Evolutionary conservation across 139 green algal species (phyloP), one percentile per base, ranked within the genome.

Genomic region (Trebouxia sp.): DNA sequence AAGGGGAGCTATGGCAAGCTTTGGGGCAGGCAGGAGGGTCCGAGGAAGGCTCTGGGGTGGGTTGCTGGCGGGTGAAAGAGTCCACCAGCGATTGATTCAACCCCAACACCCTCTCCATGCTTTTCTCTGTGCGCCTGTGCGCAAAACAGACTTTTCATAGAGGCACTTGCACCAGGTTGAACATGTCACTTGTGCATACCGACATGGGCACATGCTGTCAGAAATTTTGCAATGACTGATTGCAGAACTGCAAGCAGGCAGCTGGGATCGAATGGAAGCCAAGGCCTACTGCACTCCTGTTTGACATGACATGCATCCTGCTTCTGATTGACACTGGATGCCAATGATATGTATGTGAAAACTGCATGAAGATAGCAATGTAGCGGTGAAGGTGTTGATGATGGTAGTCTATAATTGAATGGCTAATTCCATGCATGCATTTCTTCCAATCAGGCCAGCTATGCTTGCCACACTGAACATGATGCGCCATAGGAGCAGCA

Each of bases 21-120:
- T n/a, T n/a, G n/a, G 11, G 32, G 62, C 12, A 14, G 9, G n/a
- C 35, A 1, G 43, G 32, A 24, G 62, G 26, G 5, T 72, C 32
- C 28, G 62, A 45, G 9, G 62, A 72, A 15, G 62, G 62, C 12
- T 72, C 62, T 26, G 62, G 62, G 7, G 45, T 51, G 47, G 74
- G 10, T 26, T 80, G 51, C 38, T 80, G 75, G 50, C 37, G 51
- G 6, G 51, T 67, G 22, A 80, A 70, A 32, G 75, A 70, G 8
- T 80, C 75, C 75, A 80, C 75, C 37, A 80, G 41, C 15, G 75
- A 80, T 51, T 80, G 75, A n/a, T 80, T 80, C 51, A 80, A 30
- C 12, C 26, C 35, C 50, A 70, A 39, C 50, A 80, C 53, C 20
- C 37, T 51, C 50, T 70, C n/a, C 51, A 80, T 51, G 9, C 50